phyloP scores from a whole-genome alignment of 495 filamentous ascomycete species.

The Corynascus novoguineensis region DNA sequence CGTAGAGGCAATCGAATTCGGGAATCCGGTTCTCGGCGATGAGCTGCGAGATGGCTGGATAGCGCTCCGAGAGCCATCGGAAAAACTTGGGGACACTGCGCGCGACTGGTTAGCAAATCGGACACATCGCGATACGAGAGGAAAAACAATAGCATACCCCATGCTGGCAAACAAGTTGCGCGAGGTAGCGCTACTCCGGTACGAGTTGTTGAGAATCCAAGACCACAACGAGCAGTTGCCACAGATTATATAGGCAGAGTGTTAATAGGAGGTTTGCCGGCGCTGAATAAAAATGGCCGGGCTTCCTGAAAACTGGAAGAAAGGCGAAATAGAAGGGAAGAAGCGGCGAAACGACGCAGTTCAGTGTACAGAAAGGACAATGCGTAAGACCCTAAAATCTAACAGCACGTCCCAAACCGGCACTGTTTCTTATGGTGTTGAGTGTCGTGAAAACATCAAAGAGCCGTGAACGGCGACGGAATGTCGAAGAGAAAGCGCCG shows the following conservation, averaged over 20 bases:
- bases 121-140: not conserved
- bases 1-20: conserved; percentile 96
- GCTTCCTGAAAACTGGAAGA: conserved; percentile 16
- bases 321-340: not conserved
- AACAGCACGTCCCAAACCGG: not conserved
- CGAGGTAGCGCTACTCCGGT: conserved; percentile 6
- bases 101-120: conserved; percentile 1
- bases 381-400: not conserved
- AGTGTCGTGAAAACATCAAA: not conserved
- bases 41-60: conserved; percentile 96
- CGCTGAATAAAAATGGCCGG: conserved; percentile 36
- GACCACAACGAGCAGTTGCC: no score
- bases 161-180: conserved; percentile 18
- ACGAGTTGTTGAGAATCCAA: not conserved
- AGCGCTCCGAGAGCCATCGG: conserved; percentile 96
- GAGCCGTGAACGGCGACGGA: not conserved
- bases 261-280: conserved; percentile 19
- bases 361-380: not conserved
- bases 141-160: conserved; percentile 21
- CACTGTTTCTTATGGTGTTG: not conserved
- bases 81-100: conserved; percentile 93
- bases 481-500: not conserved
- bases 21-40: conserved; percentile 99
- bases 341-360: not conserved
- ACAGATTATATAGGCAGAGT: not conserved